Evolutionary conservation across 371 early-diverging fungal genomes (phyloP).

Genomic region (Cokeromyces recurvatus): DNA sequence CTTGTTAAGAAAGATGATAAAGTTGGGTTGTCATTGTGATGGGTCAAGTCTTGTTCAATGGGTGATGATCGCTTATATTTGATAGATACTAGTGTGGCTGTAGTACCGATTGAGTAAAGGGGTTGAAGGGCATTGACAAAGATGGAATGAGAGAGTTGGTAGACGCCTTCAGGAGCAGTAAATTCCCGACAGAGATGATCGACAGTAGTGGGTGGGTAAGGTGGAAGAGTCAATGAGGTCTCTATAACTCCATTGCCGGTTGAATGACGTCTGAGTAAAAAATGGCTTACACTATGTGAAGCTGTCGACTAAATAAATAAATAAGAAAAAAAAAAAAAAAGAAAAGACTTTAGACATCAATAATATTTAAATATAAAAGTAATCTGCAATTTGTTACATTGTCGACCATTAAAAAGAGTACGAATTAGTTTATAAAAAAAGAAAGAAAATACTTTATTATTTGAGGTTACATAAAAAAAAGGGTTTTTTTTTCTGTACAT

Average conservation of each 20-base stretch:
- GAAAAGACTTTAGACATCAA: no score
- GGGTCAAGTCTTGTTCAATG: conserved; percentile 27
- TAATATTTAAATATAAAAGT: no score
- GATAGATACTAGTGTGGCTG: conserved; percentile 53
- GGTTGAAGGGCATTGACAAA: conserved; percentile 47
- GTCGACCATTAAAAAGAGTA: no score
- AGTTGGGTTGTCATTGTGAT: conserved; percentile 12
- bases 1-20: conserved; percentile 33
- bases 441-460: no score
- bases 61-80: conserved; percentile 51
- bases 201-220: conserved; percentile 35
- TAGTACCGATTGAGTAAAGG: conserved; percentile 46
- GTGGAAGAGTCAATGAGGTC: conserved; percentile 17
- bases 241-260: conserved; percentile 20
- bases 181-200: conserved; percentile 37
- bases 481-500: no score
- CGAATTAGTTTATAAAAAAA: no score
- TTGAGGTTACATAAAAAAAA: no score
- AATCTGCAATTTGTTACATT: no score
- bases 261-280: conserved; percentile 34
- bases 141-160: conserved; percentile 47
- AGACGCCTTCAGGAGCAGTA: conserved; percentile 52
- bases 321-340: no score
- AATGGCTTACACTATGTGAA: conserved; percentile 22
- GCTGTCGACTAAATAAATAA: conserved; percentile 16